A percentile compares a stretch with the other conserved stretches of the same genome.
Evolutionary conservation across 2,329 filamentous ascomycete genomes (phyloP).

Genomic region (Sphaerostilbella broomeana): DNA sequence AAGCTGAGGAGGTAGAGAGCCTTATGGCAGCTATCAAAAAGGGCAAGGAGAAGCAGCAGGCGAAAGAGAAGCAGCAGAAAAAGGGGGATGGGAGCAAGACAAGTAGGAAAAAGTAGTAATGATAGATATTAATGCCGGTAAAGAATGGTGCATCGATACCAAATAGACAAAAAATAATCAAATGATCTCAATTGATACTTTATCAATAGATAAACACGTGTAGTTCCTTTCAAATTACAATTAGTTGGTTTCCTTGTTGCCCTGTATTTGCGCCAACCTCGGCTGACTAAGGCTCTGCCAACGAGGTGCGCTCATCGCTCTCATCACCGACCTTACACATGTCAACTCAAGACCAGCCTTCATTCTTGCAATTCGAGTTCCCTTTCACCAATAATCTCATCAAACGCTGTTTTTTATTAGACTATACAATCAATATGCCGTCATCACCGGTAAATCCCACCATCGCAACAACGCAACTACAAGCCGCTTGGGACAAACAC

Average conservation of each 20-base stretch:
- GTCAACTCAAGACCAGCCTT: neutral
- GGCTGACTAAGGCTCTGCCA: constrained; percentile 12
- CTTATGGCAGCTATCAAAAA: constrained; percentile 13
- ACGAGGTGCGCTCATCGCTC: too few species aligned
- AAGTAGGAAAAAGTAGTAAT: constrained; percentile 10
- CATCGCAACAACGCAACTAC: constrained; percentile 14
- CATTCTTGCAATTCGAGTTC: too few species aligned
- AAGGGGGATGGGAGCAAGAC: constrained; percentile 4
- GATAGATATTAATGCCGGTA: too few species aligned
- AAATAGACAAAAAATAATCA: neutral
- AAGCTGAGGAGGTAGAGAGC: constrained; percentile 20
- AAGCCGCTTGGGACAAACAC: constrained; percentile 23
- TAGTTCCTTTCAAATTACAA: too few species aligned
- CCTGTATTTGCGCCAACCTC: constrained; percentile 1
- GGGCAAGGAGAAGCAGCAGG: constrained; percentile 13
- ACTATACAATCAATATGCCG: too few species aligned
- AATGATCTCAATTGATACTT: neutral
- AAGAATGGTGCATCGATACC: too few species aligned
- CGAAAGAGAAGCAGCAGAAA: constrained; percentile 12
- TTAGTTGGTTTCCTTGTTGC: too few species aligned
- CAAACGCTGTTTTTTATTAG: too few species aligned
- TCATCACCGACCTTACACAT: neutral
- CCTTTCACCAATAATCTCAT: too few species aligned
- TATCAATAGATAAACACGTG: neutral
- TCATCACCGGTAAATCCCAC: too few species aligned